These are phyloP conservation scores for Silybum marianum DNA, from an alignment of 129 eudicot genomes.

Conservation along the genomic window DNA sequence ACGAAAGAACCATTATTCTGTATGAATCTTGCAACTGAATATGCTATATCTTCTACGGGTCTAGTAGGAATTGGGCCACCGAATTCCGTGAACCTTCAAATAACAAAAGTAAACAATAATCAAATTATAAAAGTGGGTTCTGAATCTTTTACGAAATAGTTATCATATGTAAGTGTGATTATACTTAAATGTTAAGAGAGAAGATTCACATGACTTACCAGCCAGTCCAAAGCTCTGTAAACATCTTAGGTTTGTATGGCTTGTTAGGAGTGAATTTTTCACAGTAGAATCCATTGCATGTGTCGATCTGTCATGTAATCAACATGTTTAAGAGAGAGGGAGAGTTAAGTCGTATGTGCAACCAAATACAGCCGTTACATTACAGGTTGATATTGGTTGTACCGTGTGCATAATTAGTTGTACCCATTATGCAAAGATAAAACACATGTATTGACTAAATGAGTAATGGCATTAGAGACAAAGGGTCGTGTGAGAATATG, in stretches of 20 bases:
- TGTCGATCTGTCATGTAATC: slow-evolving; percentile 69
- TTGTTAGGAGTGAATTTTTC: slow-evolving; percentile 74
- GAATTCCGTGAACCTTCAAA: slow-evolving; percentile 67
- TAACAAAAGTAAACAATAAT: background rate
- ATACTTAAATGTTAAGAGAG: slow-evolving; percentile 15
- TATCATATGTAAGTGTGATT: background rate
- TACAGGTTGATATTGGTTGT: slow-evolving; percentile 8
- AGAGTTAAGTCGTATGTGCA: slow-evolving; percentile 21
- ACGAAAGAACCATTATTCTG: slow-evolving; percentile 84
- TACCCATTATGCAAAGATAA: slow-evolving; percentile 8
- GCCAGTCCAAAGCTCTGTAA: slow-evolving; percentile 93
- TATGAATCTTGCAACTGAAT: slow-evolving; percentile 74
- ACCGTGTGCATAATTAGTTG: slow-evolving; percentile 2
- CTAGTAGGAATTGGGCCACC: slow-evolving; percentile 79
- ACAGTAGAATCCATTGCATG: slow-evolving; percentile 98
- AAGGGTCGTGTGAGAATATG: too few species aligned
- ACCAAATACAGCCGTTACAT: background rate
- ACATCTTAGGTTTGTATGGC: slow-evolving; percentile 89
- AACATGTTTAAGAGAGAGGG: slow-evolving; percentile 26
- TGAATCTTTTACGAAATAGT: background rate
- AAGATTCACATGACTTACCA: slow-evolving; percentile 60
- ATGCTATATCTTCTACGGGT: slow-evolving; percentile 92
- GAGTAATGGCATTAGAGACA: background rate
- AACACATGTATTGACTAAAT: background rate
- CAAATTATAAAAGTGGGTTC: background rate